These are phyloP conservation scores for Cordia subcordata DNA, from an alignment of 257 asterid species.

Conservation along the genomic window DNA sequence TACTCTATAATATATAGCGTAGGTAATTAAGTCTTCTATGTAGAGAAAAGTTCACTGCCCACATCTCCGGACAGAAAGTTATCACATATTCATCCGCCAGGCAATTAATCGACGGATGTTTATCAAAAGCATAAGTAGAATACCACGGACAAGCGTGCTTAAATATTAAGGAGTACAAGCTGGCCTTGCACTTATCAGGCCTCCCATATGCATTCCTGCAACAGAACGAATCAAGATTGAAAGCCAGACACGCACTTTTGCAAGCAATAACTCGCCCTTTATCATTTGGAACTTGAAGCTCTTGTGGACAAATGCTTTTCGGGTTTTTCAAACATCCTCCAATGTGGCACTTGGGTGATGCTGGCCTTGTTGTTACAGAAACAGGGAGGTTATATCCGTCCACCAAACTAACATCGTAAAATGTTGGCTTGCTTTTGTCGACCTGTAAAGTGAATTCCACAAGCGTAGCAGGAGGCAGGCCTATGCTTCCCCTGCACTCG, in stretches of 20 bases:
- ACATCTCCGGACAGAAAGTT: slow-evolving; percentile 69
- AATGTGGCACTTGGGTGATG: slow-evolving; percentile 31
- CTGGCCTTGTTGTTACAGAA: slow-evolving; percentile 27
- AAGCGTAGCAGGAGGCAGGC: slow-evolving; percentile 72
- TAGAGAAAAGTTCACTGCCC: slow-evolving; percentile 19
- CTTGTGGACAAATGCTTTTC: slow-evolving; percentile 49
- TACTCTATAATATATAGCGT: too few species aligned
- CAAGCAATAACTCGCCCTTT: slow-evolving; percentile 65
- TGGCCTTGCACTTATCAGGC: slow-evolving; percentile 61
- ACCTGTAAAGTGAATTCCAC: slow-evolving; percentile 48
- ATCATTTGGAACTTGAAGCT: slow-evolving; percentile 37
- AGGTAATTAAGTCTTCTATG: slow-evolving; percentile 14
- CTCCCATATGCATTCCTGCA: slow-evolving; percentile 61
- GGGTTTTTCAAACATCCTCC: slow-evolving; percentile 47
- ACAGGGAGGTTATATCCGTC: slow-evolving; percentile 84
- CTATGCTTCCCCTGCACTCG: slow-evolving; percentile 59
- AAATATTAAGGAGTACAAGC: slow-evolving; percentile 49
- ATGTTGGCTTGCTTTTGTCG: slow-evolving; percentile 43
- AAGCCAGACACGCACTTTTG: slow-evolving; percentile 78
- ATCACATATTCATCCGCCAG: slow-evolving; percentile 39
- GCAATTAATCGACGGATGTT: slow-evolving; percentile 52
- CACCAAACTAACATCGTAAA: slow-evolving; percentile 71
- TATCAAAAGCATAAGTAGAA: slow-evolving; percentile 63
- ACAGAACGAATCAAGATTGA: slow-evolving; percentile 52
- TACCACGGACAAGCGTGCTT: slow-evolving; percentile 71